Evolutionary conservation across 2,329 filamentous ascomycete species (phyloP), one percentile per base, ranked within the genome.

Genomic region (Pseudogymnoascus sp.): DNA sequence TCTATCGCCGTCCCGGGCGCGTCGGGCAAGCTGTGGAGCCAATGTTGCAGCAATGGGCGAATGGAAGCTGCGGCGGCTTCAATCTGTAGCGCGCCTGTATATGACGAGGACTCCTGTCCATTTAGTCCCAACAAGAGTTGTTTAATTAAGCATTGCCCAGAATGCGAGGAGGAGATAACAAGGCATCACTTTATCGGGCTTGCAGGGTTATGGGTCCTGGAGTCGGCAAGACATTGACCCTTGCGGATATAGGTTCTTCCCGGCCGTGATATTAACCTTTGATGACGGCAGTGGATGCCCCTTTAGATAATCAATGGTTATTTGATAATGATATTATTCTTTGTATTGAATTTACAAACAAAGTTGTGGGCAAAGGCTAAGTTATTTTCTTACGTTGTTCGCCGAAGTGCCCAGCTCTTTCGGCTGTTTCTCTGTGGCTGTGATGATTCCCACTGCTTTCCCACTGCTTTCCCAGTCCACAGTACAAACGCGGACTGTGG

Each of bases 81-180:
- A 36, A 34, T 56, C 28, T 56, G 49, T 56, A 56, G 16, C 49
- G 11, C 49, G 2, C 49, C 49, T 56, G 49, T 56, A 56, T 56
- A 56, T 56, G 28, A 34, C n/a, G 28, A 21, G 7, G 25, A 18
- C 28, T 14, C 28, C 28, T 56, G 49, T 34, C 49, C 49, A 56
- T 36, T 9, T 56, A 56, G 9, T 56, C 28, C 28, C 49, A 36
- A 36, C n/a, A 36, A 21, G 49, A 36, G 9, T 18, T 36, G 49
- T 56, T 21, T 21, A 56, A 56, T 21, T 34, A 56, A 56, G 49
- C 49, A 56, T 56, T 56, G 49, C 28, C 49, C 49, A 34, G 49
- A 56, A 56, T 56, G 49, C 25, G 3, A 3, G 28, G 12, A 34
- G 16, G 49, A 21, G 49, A 56, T 56, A 56, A 21, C 49, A 34